A percentile compares a stretch with the other conserved stretches of the same genome.
Conservation (phyloP, 2,329 filamentous ascomycete species). For the Trichoderma sp. region DNA sequence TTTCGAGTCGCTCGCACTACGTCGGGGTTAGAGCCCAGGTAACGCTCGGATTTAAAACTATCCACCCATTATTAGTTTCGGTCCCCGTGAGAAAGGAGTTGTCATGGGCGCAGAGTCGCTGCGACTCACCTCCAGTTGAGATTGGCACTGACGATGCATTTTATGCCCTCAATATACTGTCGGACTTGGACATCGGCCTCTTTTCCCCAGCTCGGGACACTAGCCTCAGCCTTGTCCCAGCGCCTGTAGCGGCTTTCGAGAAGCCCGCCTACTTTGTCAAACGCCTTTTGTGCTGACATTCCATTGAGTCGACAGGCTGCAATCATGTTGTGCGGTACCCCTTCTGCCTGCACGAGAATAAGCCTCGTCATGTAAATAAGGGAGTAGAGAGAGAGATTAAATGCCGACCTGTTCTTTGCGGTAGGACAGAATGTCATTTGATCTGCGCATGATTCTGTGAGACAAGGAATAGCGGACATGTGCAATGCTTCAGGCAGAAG, state of each 20-base stretch:
- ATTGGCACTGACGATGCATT: conserved; percentile 25
- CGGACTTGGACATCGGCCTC: conserved; percentile 19
- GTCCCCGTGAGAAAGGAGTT: no score
- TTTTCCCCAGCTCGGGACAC: conserved; percentile 19
- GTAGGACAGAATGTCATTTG: conserved; percentile 27
- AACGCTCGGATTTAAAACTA: conserved; percentile 21
- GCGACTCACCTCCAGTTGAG: conserved; percentile 18
- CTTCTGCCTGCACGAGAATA: conserved; percentile 15
- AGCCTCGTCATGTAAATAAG: not conserved
- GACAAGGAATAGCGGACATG: not conserved
- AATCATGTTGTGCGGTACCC: conserved; percentile 25
- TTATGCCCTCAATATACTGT: conserved; percentile 26
- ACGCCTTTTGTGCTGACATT: conserved; percentile 24
- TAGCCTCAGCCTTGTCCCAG: conserved; percentile 21
- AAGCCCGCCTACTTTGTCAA: conserved; percentile 23
- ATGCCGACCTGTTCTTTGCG: conserved; percentile 24
- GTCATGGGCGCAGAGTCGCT: no score
- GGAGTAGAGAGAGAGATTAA: not conserved
- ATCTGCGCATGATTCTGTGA: conserved; percentile 12
- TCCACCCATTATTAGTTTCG: not conserved
- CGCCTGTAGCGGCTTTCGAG: conserved; percentile 22
- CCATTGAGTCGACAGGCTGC: conserved; percentile 22
- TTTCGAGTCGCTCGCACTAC: conserved; percentile 10
- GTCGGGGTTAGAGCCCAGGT: conserved; percentile 17
- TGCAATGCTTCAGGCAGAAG: not conserved